phyloP scores from a whole-genome alignment of 306 rosid species.

The Gynostemma pentaphyllum region DNA sequence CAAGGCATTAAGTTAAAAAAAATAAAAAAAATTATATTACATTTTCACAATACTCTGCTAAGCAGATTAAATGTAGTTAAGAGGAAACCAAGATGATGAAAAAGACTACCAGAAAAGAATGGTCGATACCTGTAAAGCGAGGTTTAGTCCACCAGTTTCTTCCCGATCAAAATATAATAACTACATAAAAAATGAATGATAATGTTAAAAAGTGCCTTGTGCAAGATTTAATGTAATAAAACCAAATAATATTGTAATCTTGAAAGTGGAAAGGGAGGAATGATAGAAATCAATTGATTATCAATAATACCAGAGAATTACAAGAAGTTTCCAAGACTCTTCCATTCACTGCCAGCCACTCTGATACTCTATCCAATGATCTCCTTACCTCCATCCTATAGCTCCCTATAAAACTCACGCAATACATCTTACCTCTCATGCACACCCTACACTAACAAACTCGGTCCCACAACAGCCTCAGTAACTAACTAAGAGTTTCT shows the following conservation, averaged over 20 bases:
- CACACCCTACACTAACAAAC: too few relatives aligned
- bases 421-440: too few relatives aligned
- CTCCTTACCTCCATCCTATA: too few relatives aligned
- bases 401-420: too few relatives aligned
- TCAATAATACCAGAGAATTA: too few relatives aligned
- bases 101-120: slow-evolving; percentile 1
- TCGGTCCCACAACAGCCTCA: too few relatives aligned
- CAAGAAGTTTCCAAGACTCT: too few relatives aligned
- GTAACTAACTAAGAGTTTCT: too few relatives aligned
- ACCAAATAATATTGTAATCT: neutral
- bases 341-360: too few relatives aligned
- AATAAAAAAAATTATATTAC: neutral
- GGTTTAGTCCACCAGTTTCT: slow-evolving; percentile 76
- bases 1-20: neutral
- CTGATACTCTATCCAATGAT: too few relatives aligned
- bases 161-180: slow-evolving; percentile 81
- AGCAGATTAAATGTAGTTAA: neutral
- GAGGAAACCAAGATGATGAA: neutral
- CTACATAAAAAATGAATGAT: slow-evolving; percentile 28
- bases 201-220: neutral
- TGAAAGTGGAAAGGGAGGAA: neutral
- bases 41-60: neutral
- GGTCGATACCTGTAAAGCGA: slow-evolving; percentile 76
- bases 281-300: too few relatives aligned
- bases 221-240: neutral